Evolutionary conservation across 768 basidiomycete species (phyloP).

Genomic region (Tulasnella sp.): DNA sequence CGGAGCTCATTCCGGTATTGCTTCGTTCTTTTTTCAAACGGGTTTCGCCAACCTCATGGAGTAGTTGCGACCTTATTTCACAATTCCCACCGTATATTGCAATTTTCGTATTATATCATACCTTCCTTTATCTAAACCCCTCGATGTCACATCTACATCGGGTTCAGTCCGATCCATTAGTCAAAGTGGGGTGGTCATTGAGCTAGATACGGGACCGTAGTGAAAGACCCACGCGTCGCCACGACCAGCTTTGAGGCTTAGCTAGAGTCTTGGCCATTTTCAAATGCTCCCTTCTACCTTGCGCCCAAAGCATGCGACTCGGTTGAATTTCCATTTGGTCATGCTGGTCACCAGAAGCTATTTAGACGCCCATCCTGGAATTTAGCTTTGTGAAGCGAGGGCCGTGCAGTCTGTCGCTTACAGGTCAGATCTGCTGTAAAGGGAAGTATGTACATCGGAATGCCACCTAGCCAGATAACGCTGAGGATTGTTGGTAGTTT

Average conservation of each 20-base stretch:
- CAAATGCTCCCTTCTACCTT: background rate
- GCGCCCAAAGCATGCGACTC: background rate
- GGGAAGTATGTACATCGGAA: background rate
- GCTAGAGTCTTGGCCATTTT: background rate
- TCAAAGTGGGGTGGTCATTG: background rate
- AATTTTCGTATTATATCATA: background rate
- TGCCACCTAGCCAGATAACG: too few relatives aligned
- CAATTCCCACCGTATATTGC: background rate
- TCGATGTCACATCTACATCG: too few relatives aligned
- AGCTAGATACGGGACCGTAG: background rate
- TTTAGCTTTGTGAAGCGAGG: background rate
- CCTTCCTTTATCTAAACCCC: background rate
- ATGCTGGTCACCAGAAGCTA: background rate
- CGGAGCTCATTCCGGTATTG: too few relatives aligned
- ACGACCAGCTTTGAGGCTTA: background rate
- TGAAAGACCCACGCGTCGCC: background rate
- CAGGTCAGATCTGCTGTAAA: background rate
- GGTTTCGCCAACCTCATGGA: background rate
- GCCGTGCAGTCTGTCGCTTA: background rate
- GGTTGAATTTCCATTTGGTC: background rate
- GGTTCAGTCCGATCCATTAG: background rate
- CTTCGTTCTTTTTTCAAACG: background rate
- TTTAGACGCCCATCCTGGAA: background rate
- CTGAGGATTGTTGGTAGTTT: background rate
- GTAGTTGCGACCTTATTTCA: background rate